Evolutionary conservation across 345 rosid genomes (phyloP).

Genomic region (Rhodamnia rubescens): DNA sequence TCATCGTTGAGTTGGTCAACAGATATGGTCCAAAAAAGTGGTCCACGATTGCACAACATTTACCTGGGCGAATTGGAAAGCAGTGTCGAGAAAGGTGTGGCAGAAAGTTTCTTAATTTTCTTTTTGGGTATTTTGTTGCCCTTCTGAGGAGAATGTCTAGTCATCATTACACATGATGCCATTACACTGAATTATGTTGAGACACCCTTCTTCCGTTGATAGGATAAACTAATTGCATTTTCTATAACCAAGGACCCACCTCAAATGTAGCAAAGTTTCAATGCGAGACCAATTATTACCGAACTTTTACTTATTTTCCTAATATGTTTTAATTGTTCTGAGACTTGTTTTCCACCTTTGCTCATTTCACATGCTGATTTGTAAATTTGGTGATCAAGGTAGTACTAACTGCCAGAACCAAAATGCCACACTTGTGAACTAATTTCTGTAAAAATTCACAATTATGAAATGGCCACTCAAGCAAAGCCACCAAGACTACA

Average conservation of each 20-base stretch:
- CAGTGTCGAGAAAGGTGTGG: constrained; percentile 92
- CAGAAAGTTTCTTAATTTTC: background rate
- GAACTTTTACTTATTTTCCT: background rate
- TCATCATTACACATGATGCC: background rate
- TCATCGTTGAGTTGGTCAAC: constrained; percentile 68
- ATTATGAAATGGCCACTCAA: background rate
- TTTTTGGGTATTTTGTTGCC: background rate
- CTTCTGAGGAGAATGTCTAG: background rate
- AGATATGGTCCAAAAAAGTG: constrained; percentile 91
- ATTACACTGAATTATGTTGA: background rate
- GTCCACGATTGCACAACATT: constrained; percentile 91
- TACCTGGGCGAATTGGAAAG: constrained; percentile 98
- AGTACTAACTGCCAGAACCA: background rate
- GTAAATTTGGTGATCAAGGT: background rate
- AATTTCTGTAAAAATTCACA: background rate
- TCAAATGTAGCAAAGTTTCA: background rate
- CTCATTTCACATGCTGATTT: background rate
- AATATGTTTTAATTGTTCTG: background rate
- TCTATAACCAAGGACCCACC: background rate
- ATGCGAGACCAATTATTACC: background rate
- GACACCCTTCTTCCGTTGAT: background rate
- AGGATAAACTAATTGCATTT: background rate
- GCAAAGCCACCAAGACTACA: background rate
- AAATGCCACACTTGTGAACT: background rate
- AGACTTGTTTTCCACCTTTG: background rate